Evolutionary conservation across 768 basidiomycete genomes (phyloP), one percentile per base, ranked within the genome.

Genomic region (Phanerochaete carnosa): DNA sequence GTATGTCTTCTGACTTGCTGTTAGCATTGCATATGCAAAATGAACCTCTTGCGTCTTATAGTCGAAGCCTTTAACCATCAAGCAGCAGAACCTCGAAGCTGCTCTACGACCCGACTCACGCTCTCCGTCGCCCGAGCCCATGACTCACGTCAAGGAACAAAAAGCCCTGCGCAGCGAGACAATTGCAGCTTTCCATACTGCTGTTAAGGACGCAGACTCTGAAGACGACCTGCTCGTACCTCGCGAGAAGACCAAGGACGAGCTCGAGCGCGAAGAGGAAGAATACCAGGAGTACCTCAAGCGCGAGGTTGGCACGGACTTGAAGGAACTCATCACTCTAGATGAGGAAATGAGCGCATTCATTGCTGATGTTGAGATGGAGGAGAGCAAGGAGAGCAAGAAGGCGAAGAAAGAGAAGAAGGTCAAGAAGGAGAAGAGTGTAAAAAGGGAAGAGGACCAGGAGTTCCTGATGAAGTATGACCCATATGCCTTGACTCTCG

Each of bases 381-480:
- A 72, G 25, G 68, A 72, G 23, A 69, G 69, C 39, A 63, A 66
- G 35, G 65, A 64, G n/a, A 63, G 57, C 12, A 68, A 54, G 69
- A 70, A 43, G 66, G 70, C 56, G 65, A 72, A 56, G 63, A 70
- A 57, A 58, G 62, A 52, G 60, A 68, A 66, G 59, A 69, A 69
- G 54, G 67, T 67, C 51, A 73, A 70, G 58, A 73, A 70, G 57
- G 68, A 71, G 65, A 76, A 65, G 70, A 73, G 58, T n/a, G n/a
- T n/a, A 75, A 77, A 60, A 68, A 64, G 60, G 47, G 86, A 89
- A 58, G 77, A 79, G 19, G 91, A 95, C 68, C 90, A 92, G 56
- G 90, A 95, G 59, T 97, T 98, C 68, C 76, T 98, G 56, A 81
- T 94, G 78, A 90, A 93, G 95, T 97, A 66, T 57, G 91, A 77